Evolutionary conservation across 129 eudicot species (phyloP).

Genomic region (Flaveria ramosissima): DNA sequence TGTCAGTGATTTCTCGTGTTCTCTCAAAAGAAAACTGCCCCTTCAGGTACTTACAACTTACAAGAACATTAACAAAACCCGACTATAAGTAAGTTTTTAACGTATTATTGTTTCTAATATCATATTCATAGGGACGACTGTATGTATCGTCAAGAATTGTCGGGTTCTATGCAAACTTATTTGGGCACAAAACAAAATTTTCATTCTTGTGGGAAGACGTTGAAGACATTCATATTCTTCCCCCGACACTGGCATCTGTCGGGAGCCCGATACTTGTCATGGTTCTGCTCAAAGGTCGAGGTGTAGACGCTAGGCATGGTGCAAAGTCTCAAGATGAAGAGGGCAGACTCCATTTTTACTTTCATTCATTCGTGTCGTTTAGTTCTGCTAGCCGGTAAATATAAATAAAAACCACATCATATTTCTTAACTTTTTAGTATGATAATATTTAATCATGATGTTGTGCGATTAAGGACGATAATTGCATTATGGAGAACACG

Average conservation of each 20-base stretch:
- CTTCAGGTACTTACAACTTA: conserved; percentile 58
- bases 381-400: conserved; percentile 74
- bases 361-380: conserved; percentile 84
- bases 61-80: background rate
- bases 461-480: conserved; percentile 56
- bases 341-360: conserved; percentile 76
- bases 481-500: conserved; percentile 88
- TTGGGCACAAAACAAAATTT: conserved; percentile 80
- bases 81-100: background rate
- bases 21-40: conserved; percentile 78
- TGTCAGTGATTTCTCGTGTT: conserved; percentile 84
- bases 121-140: conserved; percentile 70
- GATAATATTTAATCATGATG: background rate
- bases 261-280: conserved; percentile 87
- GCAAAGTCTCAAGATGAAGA: conserved; percentile 81
- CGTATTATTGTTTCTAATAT: background rate
- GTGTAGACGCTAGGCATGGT: conserved; percentile 80
- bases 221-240: conserved; percentile 74
- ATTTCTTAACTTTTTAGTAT: background rate
- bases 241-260: conserved; percentile 73
- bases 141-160: conserved; percentile 84
- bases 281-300: conserved; percentile 73
- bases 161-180: conserved; percentile 83
- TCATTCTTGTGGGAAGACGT: conserved; percentile 94
- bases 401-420: background rate